phyloP scores from a whole-genome alignment of 148 eudicot species.

The Mesembryanthemum crystallinum region DNA sequence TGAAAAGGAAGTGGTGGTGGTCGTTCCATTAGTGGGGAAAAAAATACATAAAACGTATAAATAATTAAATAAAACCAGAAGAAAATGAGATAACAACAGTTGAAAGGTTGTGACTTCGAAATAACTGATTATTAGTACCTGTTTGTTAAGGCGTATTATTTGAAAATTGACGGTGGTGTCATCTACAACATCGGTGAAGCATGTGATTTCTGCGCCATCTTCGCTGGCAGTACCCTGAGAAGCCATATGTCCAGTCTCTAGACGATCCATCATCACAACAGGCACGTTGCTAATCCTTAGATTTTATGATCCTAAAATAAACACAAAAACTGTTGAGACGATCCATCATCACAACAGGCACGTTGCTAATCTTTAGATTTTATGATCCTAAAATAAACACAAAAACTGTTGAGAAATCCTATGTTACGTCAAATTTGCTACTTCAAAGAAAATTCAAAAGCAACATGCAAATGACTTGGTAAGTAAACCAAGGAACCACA shows the following conservation, averaged over 20 bases:
- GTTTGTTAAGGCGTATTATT: conserved; percentile 36
- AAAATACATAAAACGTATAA: background rate
- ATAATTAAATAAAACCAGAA: no score
- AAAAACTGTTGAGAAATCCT: background rate
- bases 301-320: conserved; percentile 1
- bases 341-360: no score
- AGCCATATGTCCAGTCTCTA: conserved; percentile 21
- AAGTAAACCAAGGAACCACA: background rate
- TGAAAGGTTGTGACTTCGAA: no score
- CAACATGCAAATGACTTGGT: background rate
- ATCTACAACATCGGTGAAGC: conserved; percentile 30
- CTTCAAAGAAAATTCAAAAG: background rate
- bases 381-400: background rate
- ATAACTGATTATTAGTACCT: conserved; percentile 22
- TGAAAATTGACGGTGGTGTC: conserved; percentile 36
- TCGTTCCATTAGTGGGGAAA: no score
- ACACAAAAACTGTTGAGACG: background rate
- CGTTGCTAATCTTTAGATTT: conserved; percentile 14
- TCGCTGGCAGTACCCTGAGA: conserved; percentile 13
- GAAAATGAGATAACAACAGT: no score
- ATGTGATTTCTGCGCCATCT: conserved; percentile 31
- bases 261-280: conserved; percentile 25
- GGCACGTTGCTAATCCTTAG: conserved; percentile 9
- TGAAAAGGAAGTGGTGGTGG: background rate
- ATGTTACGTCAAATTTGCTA: background rate